phyloP scores from a whole-genome alignment of 805 yeast genomes.

The Clavispora vitiphila region DNA sequence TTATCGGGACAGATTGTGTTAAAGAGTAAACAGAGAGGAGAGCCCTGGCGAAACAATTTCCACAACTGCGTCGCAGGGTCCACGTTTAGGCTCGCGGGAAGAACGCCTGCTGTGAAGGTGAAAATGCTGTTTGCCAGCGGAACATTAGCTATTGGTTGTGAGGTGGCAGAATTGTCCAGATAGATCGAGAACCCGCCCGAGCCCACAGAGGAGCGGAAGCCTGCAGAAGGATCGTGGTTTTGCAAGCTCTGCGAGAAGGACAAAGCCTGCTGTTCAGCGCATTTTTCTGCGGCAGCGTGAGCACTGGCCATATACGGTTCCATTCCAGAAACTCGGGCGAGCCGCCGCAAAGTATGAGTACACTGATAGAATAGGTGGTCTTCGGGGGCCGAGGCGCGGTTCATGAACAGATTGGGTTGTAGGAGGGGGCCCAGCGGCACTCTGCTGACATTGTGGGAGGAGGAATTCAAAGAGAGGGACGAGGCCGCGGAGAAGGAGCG shows the following conservation, averaged over 20 bases:
- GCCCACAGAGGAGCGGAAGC: conserved; percentile 29
- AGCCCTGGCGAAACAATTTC: conserved; percentile 85
- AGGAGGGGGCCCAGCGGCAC: conserved; percentile 44
- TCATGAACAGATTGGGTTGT: conserved; percentile 48
- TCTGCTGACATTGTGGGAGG: conserved; percentile 32
- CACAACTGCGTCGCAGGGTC: conserved; percentile 93
- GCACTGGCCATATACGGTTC: conserved; percentile 64
- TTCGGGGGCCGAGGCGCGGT: conserved; percentile 53
- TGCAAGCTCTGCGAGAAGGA: conserved; percentile 39
- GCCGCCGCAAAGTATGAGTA: conserved; percentile 46
- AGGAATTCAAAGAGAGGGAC: conserved; percentile 23
- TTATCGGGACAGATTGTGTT: conserved; percentile 50
- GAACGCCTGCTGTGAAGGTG: conserved; percentile 72
- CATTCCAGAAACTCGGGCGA: conserved; percentile 61
- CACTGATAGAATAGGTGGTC: conserved; percentile 73
- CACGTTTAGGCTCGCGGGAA: conserved; percentile 66
- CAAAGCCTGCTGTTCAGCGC: conserved; percentile 69
- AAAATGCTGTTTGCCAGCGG: conserved; percentile 35
- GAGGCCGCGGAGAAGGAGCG: conserved; percentile 36
- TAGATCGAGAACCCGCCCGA: conserved; percentile 32
- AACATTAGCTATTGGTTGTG: conserved; percentile 10
- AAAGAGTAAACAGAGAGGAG: conserved; percentile 82
- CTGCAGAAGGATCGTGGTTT: conserved; percentile 19
- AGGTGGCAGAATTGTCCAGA: conserved; percentile 26
- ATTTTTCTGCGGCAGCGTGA: conserved; percentile 57